Evolutionary conservation across 352 stramenopile genomes (phyloP).

Genomic region (Phytophthora pinifolia): DNA sequence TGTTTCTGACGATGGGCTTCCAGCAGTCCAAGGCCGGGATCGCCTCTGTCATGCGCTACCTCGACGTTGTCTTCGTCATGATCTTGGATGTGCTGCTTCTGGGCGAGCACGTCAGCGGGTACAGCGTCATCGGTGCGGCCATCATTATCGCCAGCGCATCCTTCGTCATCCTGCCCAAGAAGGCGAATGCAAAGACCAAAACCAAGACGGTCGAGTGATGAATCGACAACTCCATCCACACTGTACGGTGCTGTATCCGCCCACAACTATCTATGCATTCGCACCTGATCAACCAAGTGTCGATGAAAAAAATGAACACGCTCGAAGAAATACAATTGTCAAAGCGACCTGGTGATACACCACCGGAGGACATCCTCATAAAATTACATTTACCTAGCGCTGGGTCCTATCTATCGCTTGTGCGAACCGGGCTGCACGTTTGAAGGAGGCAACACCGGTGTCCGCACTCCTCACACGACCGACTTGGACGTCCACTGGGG

Average conservation of each 20-base stretch:
- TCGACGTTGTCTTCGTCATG: conserved; percentile 76
- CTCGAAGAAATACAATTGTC: neutral
- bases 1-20: conserved; percentile 74
- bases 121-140: conserved; percentile 52
- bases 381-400: conserved; percentile 31
- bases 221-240: neutral
- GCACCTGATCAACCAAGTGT: too few relatives aligned
- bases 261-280: conserved; percentile 1
- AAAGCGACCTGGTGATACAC: conserved; percentile 5
- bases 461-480: conserved; percentile 30
- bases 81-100: conserved; percentile 60
- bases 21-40: conserved; percentile 76
- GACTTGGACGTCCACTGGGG: conserved; percentile 29
- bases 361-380: conserved; percentile 10
- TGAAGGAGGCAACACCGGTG: conserved; percentile 14
- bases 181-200: conserved; percentile 7
- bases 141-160: conserved; percentile 62
- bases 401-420: conserved; percentile 13
- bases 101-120: conserved; percentile 53
- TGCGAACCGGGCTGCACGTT: conserved; percentile 15
- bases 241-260: neutral
- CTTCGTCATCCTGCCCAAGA: conserved; percentile 50
- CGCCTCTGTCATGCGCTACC: conserved; percentile 75
- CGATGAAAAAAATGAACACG: too few relatives aligned
- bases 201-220: conserved; percentile 22